A percentile compares a stretch with the other conserved stretches of the same genome.
Conservation (phyloP, 495 filamentous ascomycete species). For the Talaromyces trachyspermus region DNA sequence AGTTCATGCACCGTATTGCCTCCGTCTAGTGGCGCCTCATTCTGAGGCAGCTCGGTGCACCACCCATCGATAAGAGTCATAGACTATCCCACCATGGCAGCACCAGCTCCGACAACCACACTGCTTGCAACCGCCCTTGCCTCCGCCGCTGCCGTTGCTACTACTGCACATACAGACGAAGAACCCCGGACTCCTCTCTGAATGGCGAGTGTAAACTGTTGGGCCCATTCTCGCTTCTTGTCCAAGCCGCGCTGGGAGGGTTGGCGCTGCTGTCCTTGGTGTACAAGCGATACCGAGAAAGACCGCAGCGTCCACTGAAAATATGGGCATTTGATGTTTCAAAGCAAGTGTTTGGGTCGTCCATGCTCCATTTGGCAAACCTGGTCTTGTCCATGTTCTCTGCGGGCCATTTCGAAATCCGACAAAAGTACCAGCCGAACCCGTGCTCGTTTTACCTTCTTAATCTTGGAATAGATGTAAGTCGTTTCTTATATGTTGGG, state of each 20-base stretch:
- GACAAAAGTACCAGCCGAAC: constrained; percentile 67
- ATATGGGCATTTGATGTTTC: constrained; percentile 96
- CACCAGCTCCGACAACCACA: constrained; percentile 1
- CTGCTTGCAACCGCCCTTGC: no score
- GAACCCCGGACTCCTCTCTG: constrained; percentile 25
- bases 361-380: constrained; percentile 84
- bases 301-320: constrained; percentile 82
- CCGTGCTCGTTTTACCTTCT: constrained; percentile 94
- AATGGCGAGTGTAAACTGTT: constrained; percentile 74
- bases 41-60: background rate
- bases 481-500: constrained; percentile 25
- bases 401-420: constrained; percentile 60
- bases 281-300: constrained; percentile 86
- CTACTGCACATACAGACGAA: background rate
- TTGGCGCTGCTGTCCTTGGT: constrained; percentile 80
- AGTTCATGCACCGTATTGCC: background rate
- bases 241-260: constrained; percentile 80
- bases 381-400: constrained; percentile 93
- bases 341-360: constrained; percentile 94
- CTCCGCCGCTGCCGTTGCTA: background rate
- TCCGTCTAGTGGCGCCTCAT: background rate
- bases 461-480: constrained; percentile 92
- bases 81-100: constrained; percentile 1
- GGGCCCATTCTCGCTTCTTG: constrained; percentile 77
- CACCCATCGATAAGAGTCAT: no score